A percentile compares a stretch with the other conserved stretches of the same genome.
phyloP scores from a whole-genome alignment of 1,139 yeast genomes.

The Candida labiduridarum region DNA sequence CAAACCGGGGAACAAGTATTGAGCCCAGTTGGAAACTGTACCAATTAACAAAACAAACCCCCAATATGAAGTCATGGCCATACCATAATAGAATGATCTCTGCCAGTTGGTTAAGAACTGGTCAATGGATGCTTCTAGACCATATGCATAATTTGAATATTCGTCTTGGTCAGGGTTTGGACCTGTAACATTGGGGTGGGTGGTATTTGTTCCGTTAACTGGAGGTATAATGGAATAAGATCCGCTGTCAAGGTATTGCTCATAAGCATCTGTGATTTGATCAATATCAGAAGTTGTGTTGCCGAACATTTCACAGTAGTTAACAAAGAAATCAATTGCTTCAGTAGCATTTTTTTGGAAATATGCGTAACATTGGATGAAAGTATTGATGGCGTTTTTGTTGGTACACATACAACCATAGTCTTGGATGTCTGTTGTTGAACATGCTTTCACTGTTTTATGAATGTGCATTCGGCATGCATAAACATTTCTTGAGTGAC shows the following conservation, averaged over 20 bases:
- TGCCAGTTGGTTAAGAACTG: constrained; percentile 34
- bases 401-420: constrained; percentile 16
- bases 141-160: constrained; percentile 7
- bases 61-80: constrained; percentile 45
- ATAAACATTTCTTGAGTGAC: constrained; percentile 4
- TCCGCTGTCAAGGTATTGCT: constrained; percentile 21
- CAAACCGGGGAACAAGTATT: constrained; percentile 24
- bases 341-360: constrained; percentile 7
- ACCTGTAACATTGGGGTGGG: background rate
- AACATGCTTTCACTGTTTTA: constrained; percentile 17
- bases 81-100: constrained; percentile 5
- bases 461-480: constrained; percentile 9
- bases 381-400: constrained; percentile 16
- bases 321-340: constrained; percentile 9
- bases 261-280: constrained; percentile 20
- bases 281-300: constrained; percentile 17
- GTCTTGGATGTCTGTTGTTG: constrained; percentile 6
- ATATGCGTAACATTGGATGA: constrained; percentile 19
- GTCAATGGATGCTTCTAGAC: constrained; percentile 13
- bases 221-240: constrained; percentile 18
- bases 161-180: background rate
- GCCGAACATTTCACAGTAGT: constrained; percentile 18
- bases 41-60: constrained; percentile 42
- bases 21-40: constrained; percentile 39
- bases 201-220: constrained; percentile 15